Base-by-base conservation (phyloP, 1,284 basidiomycete genomes). In the Exobasidium rhododendri region DNA sequence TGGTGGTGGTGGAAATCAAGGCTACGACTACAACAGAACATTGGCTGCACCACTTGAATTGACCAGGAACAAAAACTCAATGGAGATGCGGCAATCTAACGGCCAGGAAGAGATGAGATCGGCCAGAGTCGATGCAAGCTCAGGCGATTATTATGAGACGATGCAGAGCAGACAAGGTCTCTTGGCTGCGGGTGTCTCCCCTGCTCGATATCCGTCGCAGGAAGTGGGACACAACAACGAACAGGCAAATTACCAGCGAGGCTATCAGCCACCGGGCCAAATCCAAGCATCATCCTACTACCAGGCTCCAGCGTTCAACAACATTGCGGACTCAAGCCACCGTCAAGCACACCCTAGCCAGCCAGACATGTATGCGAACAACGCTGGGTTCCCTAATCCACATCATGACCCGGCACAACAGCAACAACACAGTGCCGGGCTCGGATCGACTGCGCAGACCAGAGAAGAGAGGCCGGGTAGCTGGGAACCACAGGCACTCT, bases 401-500 rank as follows among this genome's bases (percentile, higher is more conserved):
- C 35, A 17, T 10, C 35, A 54, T 6, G 4, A 54, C 10, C 47
- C 13, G 46, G 28, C 4, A 6, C 44, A 57, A 26, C n/a, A 57
- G 20, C 46, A 57, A 17, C 24, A 22, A 55, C 55, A 22, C 7
- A 40, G 35, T 40, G 11, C 44, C n/a, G n/a, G n/a, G n/a, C n/a
- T n/a, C n/a, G n/a, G n/a, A 57, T n/a, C 55, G 53, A 54, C 47
- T 17, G 32, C 35, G 20, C 17, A 11, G 13, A 51, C 17, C 56
- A 20, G 17, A 58, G 51, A 40, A 7, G 54, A 14, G 14, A 20
- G 58, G 14, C 30, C 30, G 24, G 2, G 56, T 24, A 60, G 58
- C 29, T 60, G 58, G 58, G 58, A 60, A 30, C 58, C 58, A 24
- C 58, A 60, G 35, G 58, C 58, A 3, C 26, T 60, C n/a, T 60